phyloP scores from a whole-genome alignment of 2,329 filamentous ascomycete species.

The Trichoderma lentiforme region DNA sequence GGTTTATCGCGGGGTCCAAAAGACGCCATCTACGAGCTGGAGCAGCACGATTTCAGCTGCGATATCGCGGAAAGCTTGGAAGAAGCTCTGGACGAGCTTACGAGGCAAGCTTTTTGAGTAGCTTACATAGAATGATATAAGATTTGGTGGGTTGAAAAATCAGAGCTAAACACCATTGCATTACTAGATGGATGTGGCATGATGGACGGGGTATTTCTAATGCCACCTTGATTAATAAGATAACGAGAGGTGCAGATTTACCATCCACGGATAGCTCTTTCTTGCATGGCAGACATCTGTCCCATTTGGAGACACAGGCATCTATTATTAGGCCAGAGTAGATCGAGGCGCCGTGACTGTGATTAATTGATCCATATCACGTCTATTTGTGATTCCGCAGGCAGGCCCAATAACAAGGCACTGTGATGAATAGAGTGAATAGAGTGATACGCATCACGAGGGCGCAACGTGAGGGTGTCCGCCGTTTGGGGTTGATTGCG shows the following conservation, averaged over 20 bases:
- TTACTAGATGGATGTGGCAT: background rate
- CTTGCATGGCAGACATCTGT: background rate
- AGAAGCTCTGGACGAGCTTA: background rate
- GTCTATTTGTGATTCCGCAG: background rate
- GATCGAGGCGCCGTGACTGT: background rate
- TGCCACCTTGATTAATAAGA: background rate
- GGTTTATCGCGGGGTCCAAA: background rate
- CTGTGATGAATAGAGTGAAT: background rate
- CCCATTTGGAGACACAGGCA: background rate
- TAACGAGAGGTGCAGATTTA: background rate
- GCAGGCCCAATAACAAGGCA: background rate
- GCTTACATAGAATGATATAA: background rate
- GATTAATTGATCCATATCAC: background rate
- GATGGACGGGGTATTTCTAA: background rate
- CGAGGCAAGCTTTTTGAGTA: background rate
- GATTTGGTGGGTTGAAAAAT: background rate
- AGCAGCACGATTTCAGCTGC: background rate
- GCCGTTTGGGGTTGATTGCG: slow-evolving; percentile 13
- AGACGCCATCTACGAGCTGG: background rate
- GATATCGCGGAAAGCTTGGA: slow-evolving; percentile 5
- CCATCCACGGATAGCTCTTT: background rate
- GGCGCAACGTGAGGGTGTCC: slow-evolving; percentile 5
- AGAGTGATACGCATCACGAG: background rate
- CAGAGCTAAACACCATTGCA: background rate
- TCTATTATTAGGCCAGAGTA: background rate